Conservation (phyloP, 2,329 filamentous ascomycete species). For the Magnaporthales sp. region DNA sequence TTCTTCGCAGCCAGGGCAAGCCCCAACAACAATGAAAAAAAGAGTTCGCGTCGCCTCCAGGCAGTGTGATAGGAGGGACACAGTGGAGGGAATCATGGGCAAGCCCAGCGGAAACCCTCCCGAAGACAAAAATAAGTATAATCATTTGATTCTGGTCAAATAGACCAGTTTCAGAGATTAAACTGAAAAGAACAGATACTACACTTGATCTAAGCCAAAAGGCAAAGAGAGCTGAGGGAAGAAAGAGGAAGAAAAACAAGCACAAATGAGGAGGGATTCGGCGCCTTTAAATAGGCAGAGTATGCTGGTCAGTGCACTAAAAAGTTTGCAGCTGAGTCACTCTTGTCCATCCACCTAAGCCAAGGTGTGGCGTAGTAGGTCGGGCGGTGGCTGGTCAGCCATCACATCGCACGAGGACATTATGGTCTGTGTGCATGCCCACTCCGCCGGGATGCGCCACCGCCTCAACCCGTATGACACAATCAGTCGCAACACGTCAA, state of each 20-base stretch:
- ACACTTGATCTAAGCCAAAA: slow-evolving; percentile 81
- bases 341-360: background rate
- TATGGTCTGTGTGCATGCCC: too few relatives aligned
- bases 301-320: background rate
- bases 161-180: slow-evolving; percentile 83
- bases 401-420: too few relatives aligned
- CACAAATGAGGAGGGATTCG: background rate
- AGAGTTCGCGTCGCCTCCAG: slow-evolving; percentile 60
- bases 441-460: too few relatives aligned
- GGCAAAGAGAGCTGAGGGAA: slow-evolving; percentile 43
- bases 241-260: slow-evolving; percentile 29
- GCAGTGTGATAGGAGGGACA: slow-evolving; percentile 71
- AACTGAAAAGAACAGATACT: slow-evolving; percentile 96
- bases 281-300: slow-evolving; percentile 2
- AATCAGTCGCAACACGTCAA: too few relatives aligned
- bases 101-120: slow-evolving; percentile 58
- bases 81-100: slow-evolving; percentile 54
- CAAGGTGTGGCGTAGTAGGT: too few relatives aligned
- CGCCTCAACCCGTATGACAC: too few relatives aligned
- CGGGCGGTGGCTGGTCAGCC: too few relatives aligned
- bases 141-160: slow-evolving; percentile 60
- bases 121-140: slow-evolving; percentile 67
- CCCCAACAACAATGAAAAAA: slow-evolving; percentile 48
- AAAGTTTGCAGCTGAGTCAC: slow-evolving; percentile 1
- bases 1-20: slow-evolving; percentile 48